A percentile compares a stretch with the other conserved stretches of the same genome.
These are phyloP conservation scores for Nemania sp. DNA, from an alignment of 2,329 filamentous ascomycete species.

Conservation along the genomic window DNA sequence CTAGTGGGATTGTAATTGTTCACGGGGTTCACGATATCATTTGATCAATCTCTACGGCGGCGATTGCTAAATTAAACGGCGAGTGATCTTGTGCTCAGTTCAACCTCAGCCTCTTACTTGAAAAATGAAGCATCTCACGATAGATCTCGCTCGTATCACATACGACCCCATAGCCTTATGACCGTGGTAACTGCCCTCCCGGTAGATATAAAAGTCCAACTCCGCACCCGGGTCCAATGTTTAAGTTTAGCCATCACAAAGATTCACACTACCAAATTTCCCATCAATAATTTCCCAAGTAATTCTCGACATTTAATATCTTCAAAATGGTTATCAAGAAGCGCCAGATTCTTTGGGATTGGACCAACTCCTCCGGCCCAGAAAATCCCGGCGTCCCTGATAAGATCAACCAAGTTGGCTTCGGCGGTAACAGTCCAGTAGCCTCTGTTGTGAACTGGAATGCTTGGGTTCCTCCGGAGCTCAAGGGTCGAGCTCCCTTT, in stretches of 20 bases:
- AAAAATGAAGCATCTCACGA: neutral
- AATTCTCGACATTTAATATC: neutral
- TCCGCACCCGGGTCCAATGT: neutral
- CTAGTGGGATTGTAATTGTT: neutral
- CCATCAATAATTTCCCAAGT: constrained; percentile 6
- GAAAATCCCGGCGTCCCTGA: constrained; percentile 48
- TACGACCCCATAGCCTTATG: neutral
- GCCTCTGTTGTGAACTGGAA: constrained; percentile 50
- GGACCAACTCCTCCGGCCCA: constrained; percentile 53
- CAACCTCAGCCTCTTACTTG: neutral
- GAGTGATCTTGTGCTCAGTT: neutral
- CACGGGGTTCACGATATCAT: neutral
- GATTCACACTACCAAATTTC: neutral
- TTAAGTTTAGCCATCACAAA: neutral
- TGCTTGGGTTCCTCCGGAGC: constrained; percentile 45
- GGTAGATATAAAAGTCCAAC: constrained; percentile 14
- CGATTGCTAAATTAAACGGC: constrained; percentile 2
- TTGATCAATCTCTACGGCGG: neutral
- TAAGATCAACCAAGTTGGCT: constrained; percentile 54
- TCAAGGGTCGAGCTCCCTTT: constrained; percentile 52
- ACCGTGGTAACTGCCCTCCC: neutral
- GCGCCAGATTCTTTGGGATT: constrained; percentile 59
- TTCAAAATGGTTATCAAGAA: constrained; percentile 51
- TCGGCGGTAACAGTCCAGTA: constrained; percentile 49
- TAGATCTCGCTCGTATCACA: neutral